Conservation (phyloP, 2,329 filamentous ascomycete genomes). For the Pseudogymnoascus sp. region DNA sequence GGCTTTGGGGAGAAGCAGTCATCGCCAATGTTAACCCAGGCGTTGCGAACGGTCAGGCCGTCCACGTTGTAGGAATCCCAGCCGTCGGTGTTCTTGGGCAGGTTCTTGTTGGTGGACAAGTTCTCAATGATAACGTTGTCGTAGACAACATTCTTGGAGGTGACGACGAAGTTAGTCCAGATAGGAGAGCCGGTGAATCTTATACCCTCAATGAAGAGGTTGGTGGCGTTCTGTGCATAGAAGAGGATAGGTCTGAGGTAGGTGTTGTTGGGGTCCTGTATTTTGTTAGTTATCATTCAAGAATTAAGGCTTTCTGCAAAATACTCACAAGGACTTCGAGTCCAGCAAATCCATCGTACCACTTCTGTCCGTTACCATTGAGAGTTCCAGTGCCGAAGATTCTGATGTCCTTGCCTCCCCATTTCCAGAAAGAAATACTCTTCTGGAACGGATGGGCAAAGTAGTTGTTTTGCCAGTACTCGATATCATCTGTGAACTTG, state of each 20-base stretch:
- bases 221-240: conserved; percentile 51
- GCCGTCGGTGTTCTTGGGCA: conserved; percentile 54
- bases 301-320: background rate
- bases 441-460: conserved; percentile 43
- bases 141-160: conserved; percentile 44
- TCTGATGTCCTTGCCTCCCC: conserved; percentile 52
- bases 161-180: conserved; percentile 56
- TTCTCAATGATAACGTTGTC: conserved; percentile 46
- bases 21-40: conserved; percentile 46
- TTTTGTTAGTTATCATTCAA: conserved; percentile 6
- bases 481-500: conserved; percentile 36
- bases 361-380: conserved; percentile 20
- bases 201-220: conserved; percentile 48
- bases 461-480: conserved; percentile 32
- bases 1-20: conserved; percentile 55
- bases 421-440: conserved; percentile 54
- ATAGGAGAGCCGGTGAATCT: conserved; percentile 52
- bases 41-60: conserved; percentile 40
- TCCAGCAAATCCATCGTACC: conserved; percentile 24
- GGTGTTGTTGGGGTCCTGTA: conserved; percentile 40
- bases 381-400: conserved; percentile 45
- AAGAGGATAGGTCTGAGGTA: conserved; percentile 53
- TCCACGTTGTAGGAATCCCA: conserved; percentile 53
- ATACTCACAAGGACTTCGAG: conserved; percentile 34
- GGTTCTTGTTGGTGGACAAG: conserved; percentile 38